A percentile compares a stretch with the other conserved stretches of the same genome.
phyloP scores from a whole-genome alignment of 2,329 filamentous ascomycete genomes.

The Fusarium nanum region DNA sequence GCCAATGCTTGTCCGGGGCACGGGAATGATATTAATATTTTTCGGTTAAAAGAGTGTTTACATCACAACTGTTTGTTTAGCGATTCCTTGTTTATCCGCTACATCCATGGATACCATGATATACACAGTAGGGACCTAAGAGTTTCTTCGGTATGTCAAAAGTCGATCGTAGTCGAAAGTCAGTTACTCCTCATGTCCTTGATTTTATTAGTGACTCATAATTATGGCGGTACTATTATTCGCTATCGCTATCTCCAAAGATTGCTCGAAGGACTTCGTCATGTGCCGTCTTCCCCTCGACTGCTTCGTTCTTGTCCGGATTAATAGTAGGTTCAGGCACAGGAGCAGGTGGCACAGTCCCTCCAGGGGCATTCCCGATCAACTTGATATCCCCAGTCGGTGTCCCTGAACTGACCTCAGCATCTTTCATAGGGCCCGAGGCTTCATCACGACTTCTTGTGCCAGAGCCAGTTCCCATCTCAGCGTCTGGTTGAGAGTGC shows the following conservation, averaged over 20 bases:
- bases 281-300: constrained; percentile 79
- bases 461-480: constrained; percentile 47
- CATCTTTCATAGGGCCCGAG: constrained; percentile 29
- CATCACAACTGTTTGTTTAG: background rate
- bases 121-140: background rate
- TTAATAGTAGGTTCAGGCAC: constrained; percentile 59
- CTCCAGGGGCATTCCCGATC: constrained; percentile 26
- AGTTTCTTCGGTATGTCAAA: background rate
- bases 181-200: background rate
- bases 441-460: constrained; percentile 27
- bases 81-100: background rate
- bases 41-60: constrained; percentile 1
- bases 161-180: background rate
- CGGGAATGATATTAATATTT: background rate
- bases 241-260: constrained; percentile 88
- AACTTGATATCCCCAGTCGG: constrained; percentile 19
- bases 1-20: background rate
- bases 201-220: background rate
- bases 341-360: constrained; percentile 1
- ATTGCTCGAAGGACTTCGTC: constrained; percentile 91
- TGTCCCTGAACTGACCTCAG: constrained; percentile 5
- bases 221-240: constrained; percentile 49
- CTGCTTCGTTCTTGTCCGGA: constrained; percentile 72
- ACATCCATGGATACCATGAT: background rate
- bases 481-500: constrained; percentile 68